A percentile compares a stretch with the other conserved stretches of the same genome.
Evolutionary conservation across 805 yeast species (phyloP).

Genomic region (Metschnikowia reukaufii): DNA sequence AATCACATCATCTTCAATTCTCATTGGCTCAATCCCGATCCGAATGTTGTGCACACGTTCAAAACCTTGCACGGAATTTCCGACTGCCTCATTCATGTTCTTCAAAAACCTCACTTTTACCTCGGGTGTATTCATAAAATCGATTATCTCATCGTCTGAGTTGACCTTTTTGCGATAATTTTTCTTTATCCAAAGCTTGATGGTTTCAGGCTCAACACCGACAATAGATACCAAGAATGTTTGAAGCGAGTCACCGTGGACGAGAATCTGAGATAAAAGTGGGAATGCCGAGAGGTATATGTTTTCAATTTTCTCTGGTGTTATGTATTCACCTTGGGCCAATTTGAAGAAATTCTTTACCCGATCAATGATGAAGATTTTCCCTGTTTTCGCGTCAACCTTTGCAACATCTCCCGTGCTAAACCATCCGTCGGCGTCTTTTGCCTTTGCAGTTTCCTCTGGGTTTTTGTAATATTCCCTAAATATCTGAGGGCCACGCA

Average conservation of each 20-base stretch:
- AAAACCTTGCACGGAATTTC: conserved; percentile 51
- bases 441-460: conserved; percentile 24
- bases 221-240: conserved; percentile 58
- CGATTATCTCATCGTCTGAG: conserved; percentile 24
- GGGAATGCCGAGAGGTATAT: conserved; percentile 44
- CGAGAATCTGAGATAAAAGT: conserved; percentile 51
- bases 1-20: conserved; percentile 56
- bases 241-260: conserved; percentile 63
- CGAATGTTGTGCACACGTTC: conserved; percentile 59
- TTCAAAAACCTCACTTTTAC: conserved; percentile 36
- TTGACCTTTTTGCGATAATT: conserved; percentile 2
- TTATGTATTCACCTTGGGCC: conserved; percentile 23
- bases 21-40: conserved; percentile 59
- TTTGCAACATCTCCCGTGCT: conserved; percentile 46
- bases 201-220: conserved; percentile 54
- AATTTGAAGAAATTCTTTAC: conserved; percentile 23
- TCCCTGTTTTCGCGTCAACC: conserved; percentile 36
- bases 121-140: conserved; percentile 26
- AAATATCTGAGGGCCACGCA: conserved; percentile 30
- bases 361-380: conserved; percentile 31
- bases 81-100: conserved; percentile 37
- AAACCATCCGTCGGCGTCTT: conserved; percentile 29
- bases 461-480: conserved; percentile 27
- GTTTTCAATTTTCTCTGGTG: conserved; percentile 22
- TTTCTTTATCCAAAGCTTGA: conserved; percentile 15